Conservation (phyloP, 164 flowering plant genomes). For the Vitis rupestris region DNA sequence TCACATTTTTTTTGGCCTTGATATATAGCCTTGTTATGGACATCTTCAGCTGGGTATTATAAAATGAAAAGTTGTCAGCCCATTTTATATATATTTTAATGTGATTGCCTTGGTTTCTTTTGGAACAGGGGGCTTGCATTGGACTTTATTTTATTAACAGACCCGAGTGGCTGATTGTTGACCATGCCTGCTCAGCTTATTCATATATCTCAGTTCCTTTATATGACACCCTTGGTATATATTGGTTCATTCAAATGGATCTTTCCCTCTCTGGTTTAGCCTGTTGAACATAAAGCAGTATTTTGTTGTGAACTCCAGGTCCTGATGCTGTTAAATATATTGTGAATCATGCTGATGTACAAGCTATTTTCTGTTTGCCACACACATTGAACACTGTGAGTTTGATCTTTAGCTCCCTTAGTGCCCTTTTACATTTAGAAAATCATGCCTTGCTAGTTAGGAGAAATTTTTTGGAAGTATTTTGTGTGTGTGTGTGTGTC, state of each 20-base stretch:
- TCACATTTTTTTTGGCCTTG: background rate
- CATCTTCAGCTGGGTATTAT: background rate
- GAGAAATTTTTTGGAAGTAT: background rate
- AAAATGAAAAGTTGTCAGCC: background rate
- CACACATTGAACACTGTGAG: constrained; percentile 66
- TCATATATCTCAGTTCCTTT: constrained; percentile 67
- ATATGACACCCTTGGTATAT: constrained; percentile 72
- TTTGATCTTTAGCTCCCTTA: constrained; percentile 5
- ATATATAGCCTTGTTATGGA: constrained; percentile 5
- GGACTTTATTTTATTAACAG: constrained; percentile 70
- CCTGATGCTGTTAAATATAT: constrained; percentile 74
- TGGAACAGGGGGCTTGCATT: constrained; percentile 50
- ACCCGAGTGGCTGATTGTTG: constrained; percentile 77
- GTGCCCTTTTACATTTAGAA: background rate
- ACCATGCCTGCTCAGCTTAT: constrained; percentile 81
- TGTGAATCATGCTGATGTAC: constrained; percentile 60
- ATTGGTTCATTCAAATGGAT: background rate
- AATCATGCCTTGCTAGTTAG: background rate
- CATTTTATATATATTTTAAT: background rate
- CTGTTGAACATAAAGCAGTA: background rate
- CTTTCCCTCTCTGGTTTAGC: background rate
- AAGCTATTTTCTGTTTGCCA: constrained; percentile 75
- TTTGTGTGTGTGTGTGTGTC: too few relatives aligned
- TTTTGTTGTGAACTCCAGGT: constrained; percentile 34
- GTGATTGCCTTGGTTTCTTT: background rate